Evolutionary conservation across 73 alveolate species (phyloP).

Genomic region (Paramecium bursaria): DNA sequence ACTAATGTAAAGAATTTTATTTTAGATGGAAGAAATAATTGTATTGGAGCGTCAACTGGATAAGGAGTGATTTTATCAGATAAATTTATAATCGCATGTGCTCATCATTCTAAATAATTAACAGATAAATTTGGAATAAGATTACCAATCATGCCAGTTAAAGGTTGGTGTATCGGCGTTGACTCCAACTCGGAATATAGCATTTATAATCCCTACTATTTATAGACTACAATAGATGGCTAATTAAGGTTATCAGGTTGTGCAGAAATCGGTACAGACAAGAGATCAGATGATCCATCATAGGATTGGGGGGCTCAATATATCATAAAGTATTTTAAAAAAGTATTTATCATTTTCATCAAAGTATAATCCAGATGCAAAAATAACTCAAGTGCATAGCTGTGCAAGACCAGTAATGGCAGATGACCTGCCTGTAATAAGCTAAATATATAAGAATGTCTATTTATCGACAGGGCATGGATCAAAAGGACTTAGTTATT

Average conservation of each 20-base stretch:
- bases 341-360: neutral
- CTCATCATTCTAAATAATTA: slow-evolving; percentile 44
- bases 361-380: slow-evolving; percentile 19
- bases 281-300: neutral
- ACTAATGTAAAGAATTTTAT: slow-evolving; percentile 42
- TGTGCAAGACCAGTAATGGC: slow-evolving; percentile 47
- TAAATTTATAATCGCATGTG: slow-evolving; percentile 24
- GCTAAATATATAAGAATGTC: slow-evolving; percentile 12
- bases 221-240: neutral
- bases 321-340: slow-evolving; percentile 20
- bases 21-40: neutral
- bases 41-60: slow-evolving; percentile 12
- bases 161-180: slow-evolving; percentile 49
- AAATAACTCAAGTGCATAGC: slow-evolving; percentile 25
- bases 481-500: slow-evolving; percentile 49
- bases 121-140: slow-evolving; percentile 48
- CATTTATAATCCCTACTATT: slow-evolving; percentile 18
- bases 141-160: slow-evolving; percentile 58
- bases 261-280: slow-evolving; percentile 44
- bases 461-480: slow-evolving; percentile 51
- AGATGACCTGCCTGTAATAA: slow-evolving; percentile 43
- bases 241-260: slow-evolving; percentile 34
- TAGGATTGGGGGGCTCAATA: slow-evolving; percentile 57
- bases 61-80: slow-evolving; percentile 42
- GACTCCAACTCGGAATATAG: slow-evolving; percentile 8